phyloP scores from a whole-genome alignment of 2,329 filamentous ascomycete genomes.

The Neonectria faginata region DNA sequence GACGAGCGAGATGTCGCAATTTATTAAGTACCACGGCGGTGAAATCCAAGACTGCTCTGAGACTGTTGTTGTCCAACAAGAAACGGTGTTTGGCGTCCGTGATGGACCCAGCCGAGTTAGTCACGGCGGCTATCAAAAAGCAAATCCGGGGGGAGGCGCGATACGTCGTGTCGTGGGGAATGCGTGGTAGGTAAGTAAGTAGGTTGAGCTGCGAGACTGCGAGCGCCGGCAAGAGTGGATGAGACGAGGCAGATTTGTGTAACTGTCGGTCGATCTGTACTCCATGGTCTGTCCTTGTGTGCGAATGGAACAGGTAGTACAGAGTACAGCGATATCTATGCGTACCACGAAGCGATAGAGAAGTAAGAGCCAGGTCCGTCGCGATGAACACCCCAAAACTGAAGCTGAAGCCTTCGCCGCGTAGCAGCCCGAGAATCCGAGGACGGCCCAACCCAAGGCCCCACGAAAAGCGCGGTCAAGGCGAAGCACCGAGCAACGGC shows the following conservation, averaged over 20 bases:
- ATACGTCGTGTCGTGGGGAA: constrained; percentile 2
- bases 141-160: constrained; percentile 26
- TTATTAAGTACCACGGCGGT: constrained; percentile 25
- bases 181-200: neutral
- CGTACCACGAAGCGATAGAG: neutral
- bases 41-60: constrained; percentile 15
- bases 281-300: neutral
- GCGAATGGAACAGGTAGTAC: neutral
- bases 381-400: neutral
- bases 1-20: constrained; percentile 21
- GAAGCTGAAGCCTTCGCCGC: constrained; percentile 14
- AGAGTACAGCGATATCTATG: neutral
- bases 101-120: constrained; percentile 28
- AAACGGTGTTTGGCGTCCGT: constrained; percentile 22
- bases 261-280: neutral
- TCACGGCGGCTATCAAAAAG: constrained; percentile 32
- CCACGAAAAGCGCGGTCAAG: constrained; percentile 39
- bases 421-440: constrained; percentile 17
- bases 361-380: too few species aligned
- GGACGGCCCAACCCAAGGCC: constrained; percentile 29
- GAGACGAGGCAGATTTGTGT: neutral
- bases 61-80: constrained; percentile 24
- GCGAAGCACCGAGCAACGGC: constrained; percentile 10
- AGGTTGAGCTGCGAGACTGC: neutral
- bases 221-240: neutral